Evolutionary conservation across 345 rosid genomes (phyloP).

Genomic region (Arabis alpina): DNA sequence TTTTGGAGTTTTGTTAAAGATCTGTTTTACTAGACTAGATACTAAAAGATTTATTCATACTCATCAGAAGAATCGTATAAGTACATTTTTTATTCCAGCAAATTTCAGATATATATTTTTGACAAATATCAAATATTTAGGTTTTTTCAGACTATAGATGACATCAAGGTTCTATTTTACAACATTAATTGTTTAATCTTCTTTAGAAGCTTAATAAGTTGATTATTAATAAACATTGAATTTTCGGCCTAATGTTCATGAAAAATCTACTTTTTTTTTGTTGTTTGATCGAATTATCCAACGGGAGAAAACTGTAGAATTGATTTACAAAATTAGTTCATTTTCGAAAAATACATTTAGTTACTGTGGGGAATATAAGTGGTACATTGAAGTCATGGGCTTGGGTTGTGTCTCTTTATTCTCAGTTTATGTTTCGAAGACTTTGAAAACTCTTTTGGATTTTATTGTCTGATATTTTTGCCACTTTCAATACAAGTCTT

Average conservation of each 20-base stretch:
- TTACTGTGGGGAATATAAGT: slow-evolving; percentile 27
- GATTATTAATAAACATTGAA: no score
- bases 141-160: no score
- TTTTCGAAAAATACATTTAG: slow-evolving; percentile 2
- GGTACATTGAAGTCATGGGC: slow-evolving; percentile 32
- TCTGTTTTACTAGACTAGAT: neutral
- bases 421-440: slow-evolving; percentile 30
- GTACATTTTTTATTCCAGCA: neutral
- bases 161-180: no score
- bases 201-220: no score
- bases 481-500: slow-evolving; percentile 38
- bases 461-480: slow-evolving; percentile 38
- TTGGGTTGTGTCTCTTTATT: slow-evolving; percentile 13
- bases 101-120: neutral
- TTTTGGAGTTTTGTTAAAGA: neutral
- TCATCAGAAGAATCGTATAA: no score
- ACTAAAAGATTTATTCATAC: neutral
- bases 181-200: no score
- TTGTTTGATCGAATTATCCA: neutral
- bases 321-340: neutral
- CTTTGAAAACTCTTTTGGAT: slow-evolving; percentile 46
- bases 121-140: no score
- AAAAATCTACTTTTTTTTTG: no score
- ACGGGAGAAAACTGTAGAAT: slow-evolving; percentile 9
- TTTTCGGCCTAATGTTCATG: no score